Percentiles rank a stretch among this genome's conserved stretches.
Conservation (phyloP, 1,284 basidiomycete species). For the Ustilago curta region DNA sequence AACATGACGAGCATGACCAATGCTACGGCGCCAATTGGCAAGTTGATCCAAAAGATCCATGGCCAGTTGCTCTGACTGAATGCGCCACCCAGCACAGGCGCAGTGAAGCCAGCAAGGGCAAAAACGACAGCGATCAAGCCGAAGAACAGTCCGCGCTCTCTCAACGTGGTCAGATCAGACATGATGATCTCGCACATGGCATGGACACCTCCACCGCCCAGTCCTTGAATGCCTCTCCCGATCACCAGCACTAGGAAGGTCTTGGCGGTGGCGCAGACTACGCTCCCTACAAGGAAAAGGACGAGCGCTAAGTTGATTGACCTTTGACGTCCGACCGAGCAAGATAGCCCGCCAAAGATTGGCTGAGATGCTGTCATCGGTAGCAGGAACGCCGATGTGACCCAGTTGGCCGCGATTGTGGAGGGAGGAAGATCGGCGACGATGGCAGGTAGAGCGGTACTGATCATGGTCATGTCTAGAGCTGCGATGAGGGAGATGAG, state of each 20-base stretch:
- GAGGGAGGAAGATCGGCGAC: conserved; percentile 31
- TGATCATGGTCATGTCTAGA: conserved; percentile 56
- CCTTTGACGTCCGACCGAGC: conserved; percentile 40
- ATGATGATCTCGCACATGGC: conserved; percentile 71
- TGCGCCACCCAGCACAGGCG: conserved; percentile 70
- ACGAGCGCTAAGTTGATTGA: conserved; percentile 39
- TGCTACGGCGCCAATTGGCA: conserved; percentile 31
- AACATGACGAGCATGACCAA: conserved; percentile 44
- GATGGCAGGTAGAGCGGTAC: conserved; percentile 48
- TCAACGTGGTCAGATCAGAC: conserved; percentile 71
- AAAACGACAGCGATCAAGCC: conserved; percentile 68
- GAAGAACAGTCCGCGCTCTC: conserved; percentile 70
- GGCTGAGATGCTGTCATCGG: conserved; percentile 52
- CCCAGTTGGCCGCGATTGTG: conserved; percentile 45
- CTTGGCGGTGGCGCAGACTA: conserved; percentile 39
- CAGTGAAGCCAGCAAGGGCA: conserved; percentile 56
- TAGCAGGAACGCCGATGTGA: conserved; percentile 51
- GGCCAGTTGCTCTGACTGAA: conserved; percentile 70
- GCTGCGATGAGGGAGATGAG: conserved; percentile 29
- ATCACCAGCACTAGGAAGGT: conserved; percentile 37
- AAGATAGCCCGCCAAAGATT: conserved; percentile 48
- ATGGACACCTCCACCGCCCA: conserved; percentile 71
- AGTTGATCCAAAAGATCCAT: conserved; percentile 71
- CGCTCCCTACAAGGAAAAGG: conserved; percentile 47
- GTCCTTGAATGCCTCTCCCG: conserved; percentile 68